phyloP scores from a whole-genome alignment of 768 basidiomycete genomes.

The Ramaria sp. region DNA sequence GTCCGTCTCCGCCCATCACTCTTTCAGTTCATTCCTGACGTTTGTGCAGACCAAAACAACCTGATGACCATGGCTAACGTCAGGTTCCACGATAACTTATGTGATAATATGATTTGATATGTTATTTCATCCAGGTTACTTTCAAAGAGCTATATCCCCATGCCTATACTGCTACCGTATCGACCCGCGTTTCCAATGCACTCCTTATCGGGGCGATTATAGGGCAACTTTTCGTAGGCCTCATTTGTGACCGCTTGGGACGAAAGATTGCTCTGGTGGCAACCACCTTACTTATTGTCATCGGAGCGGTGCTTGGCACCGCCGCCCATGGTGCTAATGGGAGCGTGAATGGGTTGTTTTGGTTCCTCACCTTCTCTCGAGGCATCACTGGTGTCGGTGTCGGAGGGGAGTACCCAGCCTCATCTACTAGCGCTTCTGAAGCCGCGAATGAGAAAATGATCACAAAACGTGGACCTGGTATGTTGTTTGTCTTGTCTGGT shows the following conservation, averaged over 20 bases:
- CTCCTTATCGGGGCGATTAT: slow-evolving; percentile 49
- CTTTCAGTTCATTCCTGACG: slow-evolving; percentile 1
- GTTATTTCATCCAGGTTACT: slow-evolving; percentile 35
- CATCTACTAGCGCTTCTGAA: slow-evolving; percentile 58
- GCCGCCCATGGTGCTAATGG: slow-evolving; percentile 54
- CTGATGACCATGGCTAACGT: slow-evolving; percentile 64
- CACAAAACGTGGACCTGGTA: slow-evolving; percentile 49
- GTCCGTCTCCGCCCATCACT: slow-evolving; percentile 20
- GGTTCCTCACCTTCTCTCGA: slow-evolving; percentile 64
- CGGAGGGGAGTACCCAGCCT: slow-evolving; percentile 71
- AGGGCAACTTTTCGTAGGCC: slow-evolving; percentile 37
- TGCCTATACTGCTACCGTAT: slow-evolving; percentile 48
- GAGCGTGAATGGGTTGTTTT: slow-evolving; percentile 50
- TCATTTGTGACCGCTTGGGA: slow-evolving; percentile 66
- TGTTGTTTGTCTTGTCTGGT: slow-evolving; percentile 5
- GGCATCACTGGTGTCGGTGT: slow-evolving; percentile 66
- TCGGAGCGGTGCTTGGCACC: slow-evolving; percentile 59
- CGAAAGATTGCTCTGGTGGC: slow-evolving; percentile 63
- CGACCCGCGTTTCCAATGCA: slow-evolving; percentile 62
- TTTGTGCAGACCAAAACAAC: slow-evolving; percentile 49
- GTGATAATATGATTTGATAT: neutral
- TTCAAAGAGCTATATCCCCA: slow-evolving; percentile 54
- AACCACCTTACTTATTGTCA: slow-evolving; percentile 58
- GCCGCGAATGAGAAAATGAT: slow-evolving; percentile 62
- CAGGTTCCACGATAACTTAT: slow-evolving; percentile 9